phyloP scores from a whole-genome alignment of 2,329 filamentous ascomycete genomes.

The Alternaria gaisen region DNA sequence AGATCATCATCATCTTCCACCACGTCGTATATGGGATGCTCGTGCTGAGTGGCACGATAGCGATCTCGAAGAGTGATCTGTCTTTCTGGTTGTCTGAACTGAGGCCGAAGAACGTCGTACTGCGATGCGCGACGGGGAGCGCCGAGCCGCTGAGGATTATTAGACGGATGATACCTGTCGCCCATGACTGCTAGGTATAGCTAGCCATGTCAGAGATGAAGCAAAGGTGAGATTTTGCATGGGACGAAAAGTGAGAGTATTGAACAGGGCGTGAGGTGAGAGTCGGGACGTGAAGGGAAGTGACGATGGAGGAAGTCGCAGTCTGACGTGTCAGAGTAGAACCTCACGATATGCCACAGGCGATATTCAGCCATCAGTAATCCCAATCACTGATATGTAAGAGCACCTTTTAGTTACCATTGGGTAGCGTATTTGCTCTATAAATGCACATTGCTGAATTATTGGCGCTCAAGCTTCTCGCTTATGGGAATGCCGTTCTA shows the following conservation, averaged over 20 bases:
- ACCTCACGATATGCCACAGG: background rate
- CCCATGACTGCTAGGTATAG: conserved; percentile 26
- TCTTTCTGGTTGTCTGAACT: conserved; percentile 19
- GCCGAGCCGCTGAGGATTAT: conserved; percentile 18
- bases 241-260: background rate
- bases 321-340: conserved; percentile 13
- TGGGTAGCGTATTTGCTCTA: background rate
- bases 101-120: conserved; percentile 25
- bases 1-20: conserved; percentile 37
- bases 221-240: background rate
- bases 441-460: background rate
- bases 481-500: conserved; percentile 34
- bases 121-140: conserved; percentile 11
- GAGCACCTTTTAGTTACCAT: background rate
- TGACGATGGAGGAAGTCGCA: conserved; percentile 32
- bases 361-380: background rate
- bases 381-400: background rate
- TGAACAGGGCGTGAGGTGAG: conserved; percentile 9
- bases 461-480: conserved; percentile 29
- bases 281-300: conserved; percentile 24
- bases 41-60: conserved; percentile 32
- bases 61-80: conserved; percentile 31
- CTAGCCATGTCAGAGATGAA: background rate
- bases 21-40: conserved; percentile 27
- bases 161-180: conserved; percentile 19